These are phyloP conservation scores for Leccinum uliginosum DNA, from an alignment of 768 basidiomycete genomes.

Conservation along the genomic window DNA sequence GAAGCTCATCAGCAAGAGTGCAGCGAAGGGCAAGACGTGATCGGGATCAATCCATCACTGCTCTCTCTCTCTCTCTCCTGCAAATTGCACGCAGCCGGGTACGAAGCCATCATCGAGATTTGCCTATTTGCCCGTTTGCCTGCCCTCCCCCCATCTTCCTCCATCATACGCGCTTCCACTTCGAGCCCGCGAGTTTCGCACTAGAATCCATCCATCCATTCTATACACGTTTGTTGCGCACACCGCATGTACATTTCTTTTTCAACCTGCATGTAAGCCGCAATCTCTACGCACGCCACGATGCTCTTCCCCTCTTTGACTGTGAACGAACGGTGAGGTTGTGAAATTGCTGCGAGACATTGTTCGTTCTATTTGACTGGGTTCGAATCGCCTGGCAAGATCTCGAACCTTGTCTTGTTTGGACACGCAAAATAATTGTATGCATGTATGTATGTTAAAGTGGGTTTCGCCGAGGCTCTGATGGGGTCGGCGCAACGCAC, in stretches of 20 bases:
- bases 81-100: not conserved
- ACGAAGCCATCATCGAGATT: not conserved
- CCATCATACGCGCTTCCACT: not conserved
- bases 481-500: conserved; percentile 11
- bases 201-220: conserved; percentile 10
- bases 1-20: conserved; percentile 84
- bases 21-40: conserved; percentile 65
- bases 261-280: conserved; percentile 10
- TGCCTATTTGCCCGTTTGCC: not conserved
- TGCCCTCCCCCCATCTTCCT: not conserved
- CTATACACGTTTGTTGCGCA: conserved; percentile 11
- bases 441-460: not conserved
- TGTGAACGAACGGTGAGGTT: conserved; percentile 5
- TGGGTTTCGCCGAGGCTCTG: conserved; percentile 27
- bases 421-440: not conserved
- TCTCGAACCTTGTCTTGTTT: conserved; percentile 11
- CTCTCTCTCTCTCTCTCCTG: not conserved
- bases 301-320: not conserved
- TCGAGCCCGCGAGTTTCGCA: conserved; percentile 2
- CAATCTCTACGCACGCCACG: conserved; percentile 15
- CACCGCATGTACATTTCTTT: conserved; percentile 8
- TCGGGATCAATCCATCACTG: not conserved
- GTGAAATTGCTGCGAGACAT: conserved; percentile 4
- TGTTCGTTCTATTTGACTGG: conserved; percentile 1
- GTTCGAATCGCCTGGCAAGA: conserved; percentile 18